phyloP scores from a whole-genome alignment of 768 basidiomycete species.

The Suillus luteus region DNA sequence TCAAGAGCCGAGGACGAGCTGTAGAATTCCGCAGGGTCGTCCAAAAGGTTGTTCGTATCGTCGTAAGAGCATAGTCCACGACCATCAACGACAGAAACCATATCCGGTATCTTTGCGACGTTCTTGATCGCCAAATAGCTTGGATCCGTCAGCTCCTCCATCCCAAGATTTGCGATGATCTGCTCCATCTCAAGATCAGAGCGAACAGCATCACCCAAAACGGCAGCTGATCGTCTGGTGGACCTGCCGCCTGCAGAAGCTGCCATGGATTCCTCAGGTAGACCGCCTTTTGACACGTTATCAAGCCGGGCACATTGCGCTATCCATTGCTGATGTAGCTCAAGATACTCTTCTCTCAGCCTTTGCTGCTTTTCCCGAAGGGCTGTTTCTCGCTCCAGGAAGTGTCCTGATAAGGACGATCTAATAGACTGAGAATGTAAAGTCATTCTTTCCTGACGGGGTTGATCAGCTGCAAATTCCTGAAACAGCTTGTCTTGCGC shows the following conservation, averaged over 20 bases:
- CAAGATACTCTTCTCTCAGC: slow-evolving; percentile 66
- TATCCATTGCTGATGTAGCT: slow-evolving; percentile 72
- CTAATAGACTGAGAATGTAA: slow-evolving; percentile 41
- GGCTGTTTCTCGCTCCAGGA: slow-evolving; percentile 52
- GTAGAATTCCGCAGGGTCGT: slow-evolving; percentile 78
- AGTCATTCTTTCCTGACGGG: slow-evolving; percentile 36
- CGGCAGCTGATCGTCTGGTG: slow-evolving; percentile 71
- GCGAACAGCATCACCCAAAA: slow-evolving; percentile 83
- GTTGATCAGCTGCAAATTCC: slow-evolving; percentile 45
- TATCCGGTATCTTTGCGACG: slow-evolving; percentile 87
- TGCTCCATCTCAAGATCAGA: slow-evolving; percentile 98
- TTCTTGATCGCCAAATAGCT: slow-evolving; percentile 84
- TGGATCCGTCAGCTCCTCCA: slow-evolving; percentile 92
- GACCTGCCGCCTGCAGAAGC: slow-evolving; percentile 51
- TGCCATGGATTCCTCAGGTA: slow-evolving; percentile 39
- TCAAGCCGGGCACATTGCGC: slow-evolving; percentile 72
- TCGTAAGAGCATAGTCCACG: slow-evolving; percentile 68
- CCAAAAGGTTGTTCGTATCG: slow-evolving; percentile 82
- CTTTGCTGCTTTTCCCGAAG: slow-evolving; percentile 55
- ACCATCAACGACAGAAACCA: slow-evolving; percentile 72
- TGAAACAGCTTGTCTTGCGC: slow-evolving; percentile 48
- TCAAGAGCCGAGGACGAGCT: slow-evolving; percentile 70
- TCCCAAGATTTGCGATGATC: slow-evolving; percentile 91
- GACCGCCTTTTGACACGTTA: slow-evolving; percentile 39
- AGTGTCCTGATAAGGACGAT: slow-evolving; percentile 53